Conservation (phyloP, 2,329 filamentous ascomycete species). For the Zopfia rhizophila region DNA sequence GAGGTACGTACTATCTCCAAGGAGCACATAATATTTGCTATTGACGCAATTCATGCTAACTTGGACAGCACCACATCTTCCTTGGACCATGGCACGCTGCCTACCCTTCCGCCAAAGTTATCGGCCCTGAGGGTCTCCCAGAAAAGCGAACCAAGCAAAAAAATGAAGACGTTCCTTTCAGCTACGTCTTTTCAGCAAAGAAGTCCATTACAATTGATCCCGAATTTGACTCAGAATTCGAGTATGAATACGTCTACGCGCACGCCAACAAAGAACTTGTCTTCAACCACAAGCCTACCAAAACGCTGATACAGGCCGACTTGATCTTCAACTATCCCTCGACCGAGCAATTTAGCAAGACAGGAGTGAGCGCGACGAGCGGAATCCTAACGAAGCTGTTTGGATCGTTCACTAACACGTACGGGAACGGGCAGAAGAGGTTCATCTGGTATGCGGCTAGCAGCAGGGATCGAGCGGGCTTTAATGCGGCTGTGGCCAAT, state of each 20-base stretch:
- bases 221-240: conserved; percentile 89
- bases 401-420: conserved; percentile 67
- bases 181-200: conserved; percentile 66
- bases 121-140: conserved; percentile 83
- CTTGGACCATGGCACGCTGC: conserved; percentile 83
- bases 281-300: conserved; percentile 82
- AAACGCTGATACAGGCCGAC: conserved; percentile 87
- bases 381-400: conserved; percentile 71
- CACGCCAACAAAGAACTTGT: conserved; percentile 89
- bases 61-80: conserved; percentile 82
- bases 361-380: conserved; percentile 64
- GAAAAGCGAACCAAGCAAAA: conserved; percentile 78
- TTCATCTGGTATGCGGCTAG: conserved; percentile 82
- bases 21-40: no score
- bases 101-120: conserved; percentile 80
- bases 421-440: conserved; percentile 79
- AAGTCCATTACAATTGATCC: conserved; percentile 65
- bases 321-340: conserved; percentile 91
- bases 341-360: conserved; percentile 77
- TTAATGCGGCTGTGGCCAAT: conserved; percentile 73
- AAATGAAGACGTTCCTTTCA: conserved; percentile 70
- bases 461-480: conserved; percentile 70
- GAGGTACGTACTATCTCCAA: conserved; percentile 64
- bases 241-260: conserved; percentile 81
- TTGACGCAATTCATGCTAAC: background rate